A percentile compares a stretch with the other conserved stretches of the same genome.
phyloP scores from a whole-genome alignment of 176 grass and related monocot genomes.

The Rhynchospora tenuis region DNA sequence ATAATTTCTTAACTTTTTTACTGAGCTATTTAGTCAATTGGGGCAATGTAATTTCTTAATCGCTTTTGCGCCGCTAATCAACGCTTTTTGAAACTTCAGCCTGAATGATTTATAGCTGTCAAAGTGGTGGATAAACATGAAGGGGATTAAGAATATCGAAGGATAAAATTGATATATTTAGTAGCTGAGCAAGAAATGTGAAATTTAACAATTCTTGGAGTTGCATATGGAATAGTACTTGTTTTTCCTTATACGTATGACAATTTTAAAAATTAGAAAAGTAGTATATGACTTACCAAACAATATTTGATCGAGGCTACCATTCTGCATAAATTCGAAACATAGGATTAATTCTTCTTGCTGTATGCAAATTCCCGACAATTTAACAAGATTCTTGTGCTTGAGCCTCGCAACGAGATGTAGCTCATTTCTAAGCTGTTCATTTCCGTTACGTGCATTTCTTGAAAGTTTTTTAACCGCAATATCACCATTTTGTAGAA shows the following conservation, averaged over 20 bases:
- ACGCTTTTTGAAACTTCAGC: fast-evolving
- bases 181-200: too few species aligned
- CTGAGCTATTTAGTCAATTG: too few species aligned
- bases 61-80: too few species aligned
- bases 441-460: not conserved
- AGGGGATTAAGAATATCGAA: too few species aligned
- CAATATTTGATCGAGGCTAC: constrained; percentile 9
- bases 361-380: not conserved
- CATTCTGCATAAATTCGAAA: not conserved
- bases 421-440: constrained; percentile 13
- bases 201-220: too few species aligned
- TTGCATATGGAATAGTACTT: too few species aligned
- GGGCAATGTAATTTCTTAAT: too few species aligned
- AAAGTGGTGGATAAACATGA: too few species aligned
- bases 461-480: constrained; percentile 12
- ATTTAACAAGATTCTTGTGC: constrained; percentile 16
- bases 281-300: not conserved
- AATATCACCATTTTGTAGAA: constrained; percentile 1
- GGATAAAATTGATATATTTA: too few species aligned
- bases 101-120: too few species aligned
- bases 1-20: too few species aligned
- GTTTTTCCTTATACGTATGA: too few species aligned
- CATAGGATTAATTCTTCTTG: constrained; percentile 6
- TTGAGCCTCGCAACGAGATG: constrained; percentile 5
- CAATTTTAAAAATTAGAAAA: not conserved